Evolutionary conservation across 2,329 filamentous ascomycete species (phyloP), one percentile per base, ranked within the genome.

Genomic region (Cladosporium sphaerospermum): DNA sequence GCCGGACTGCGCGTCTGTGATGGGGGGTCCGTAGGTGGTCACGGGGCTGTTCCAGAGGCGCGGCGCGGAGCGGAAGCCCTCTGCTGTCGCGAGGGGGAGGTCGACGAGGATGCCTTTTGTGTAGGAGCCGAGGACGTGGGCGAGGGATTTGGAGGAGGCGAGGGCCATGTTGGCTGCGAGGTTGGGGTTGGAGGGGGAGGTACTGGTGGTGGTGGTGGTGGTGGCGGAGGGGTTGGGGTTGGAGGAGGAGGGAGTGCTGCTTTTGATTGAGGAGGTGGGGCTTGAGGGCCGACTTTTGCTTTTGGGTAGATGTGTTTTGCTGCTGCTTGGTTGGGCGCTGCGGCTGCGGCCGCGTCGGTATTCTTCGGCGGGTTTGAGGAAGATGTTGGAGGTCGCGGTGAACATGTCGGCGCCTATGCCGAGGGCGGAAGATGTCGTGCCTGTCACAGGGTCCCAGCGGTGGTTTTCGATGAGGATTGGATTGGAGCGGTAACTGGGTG

Each of bases 381-480:
- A 53, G 16, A 53, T 46, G 2, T 37, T 43, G 11, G 42, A 10
- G 9, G 28, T n/a, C 4, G 42, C 43, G 11, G 18, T 34, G 16
- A 46, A n/a, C 5, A 53, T 13, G 16, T 53, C 42, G 7, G 33
- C 19, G 3, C 23, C 9, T 13, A 39, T 54, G 2, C 52, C 52
- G 11, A 48, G 9, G 7, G 43, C 13, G 2, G 42, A 45, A 6
- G 52, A 54, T 23, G 45, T 36, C 4, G 23, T 16, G 10, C 45
- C 40, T 3, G 52, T 48, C 3, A 44, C 40, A 13, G 52, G 52
- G n/a, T 54, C 52, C 52, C 52, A 54, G 28, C 52, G 52, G n/a
- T 28, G 52, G 31, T 49, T 54, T 9, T 54, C 52, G 19, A 54
- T 45, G 8, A 50, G 10, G 14, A 54, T 50, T 23, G 52, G 52